Evolutionary conservation across 2,329 filamentous ascomycete species (phyloP), one percentile per base, ranked within the genome.

Genomic region (Achaetomium macrosporum): DNA sequence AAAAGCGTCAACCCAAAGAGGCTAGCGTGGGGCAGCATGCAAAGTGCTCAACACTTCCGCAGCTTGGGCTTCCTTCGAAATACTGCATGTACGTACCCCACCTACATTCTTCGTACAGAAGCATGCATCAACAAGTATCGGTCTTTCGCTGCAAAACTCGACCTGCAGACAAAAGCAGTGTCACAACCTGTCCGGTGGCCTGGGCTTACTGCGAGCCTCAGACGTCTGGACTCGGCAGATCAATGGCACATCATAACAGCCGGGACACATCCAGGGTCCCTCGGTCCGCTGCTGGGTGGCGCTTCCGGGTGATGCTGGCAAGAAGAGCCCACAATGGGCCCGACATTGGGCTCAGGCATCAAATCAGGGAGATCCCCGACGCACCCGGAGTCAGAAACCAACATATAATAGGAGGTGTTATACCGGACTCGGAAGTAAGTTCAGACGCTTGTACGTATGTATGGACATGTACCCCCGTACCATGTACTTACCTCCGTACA

Each of bases 371-470:
- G 50, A 13, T 54, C 59, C 63, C 66, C 67, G 68, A 67, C 64
- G 66, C 69, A 68, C 65, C 68, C 68, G 65, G 65, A 69, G 67
- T 70, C 63, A 66, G 62, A 68, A n/a, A 63, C 56, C 60, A 64
- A 29, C 65, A 59, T 66, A 68, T 71, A 71, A 68, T 60, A 71
- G 67, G 69, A 68, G 69, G 64, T 64, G 68, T 62, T 69, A 70
- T 70, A 25, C 4, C 25, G 25, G 25, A 25, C 4, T n/a, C n/a
- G 25, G 4, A 25, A 7, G 25, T 35, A 68, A 61, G 66, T 66
- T 65, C 60, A 66, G 69, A 67, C 65, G 67, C 66, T 66, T 61
- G 69, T 70, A 67, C 66, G 42, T 41, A 47, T 43, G 30, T 56
- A 36, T 31, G n/a, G 12, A 8, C 10, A 11, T 12, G 60, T 47